Evolutionary conservation across 805 yeast species (phyloP), one percentile per base, ranked within the genome.

Genomic region (Suhomyces sp.): DNA sequence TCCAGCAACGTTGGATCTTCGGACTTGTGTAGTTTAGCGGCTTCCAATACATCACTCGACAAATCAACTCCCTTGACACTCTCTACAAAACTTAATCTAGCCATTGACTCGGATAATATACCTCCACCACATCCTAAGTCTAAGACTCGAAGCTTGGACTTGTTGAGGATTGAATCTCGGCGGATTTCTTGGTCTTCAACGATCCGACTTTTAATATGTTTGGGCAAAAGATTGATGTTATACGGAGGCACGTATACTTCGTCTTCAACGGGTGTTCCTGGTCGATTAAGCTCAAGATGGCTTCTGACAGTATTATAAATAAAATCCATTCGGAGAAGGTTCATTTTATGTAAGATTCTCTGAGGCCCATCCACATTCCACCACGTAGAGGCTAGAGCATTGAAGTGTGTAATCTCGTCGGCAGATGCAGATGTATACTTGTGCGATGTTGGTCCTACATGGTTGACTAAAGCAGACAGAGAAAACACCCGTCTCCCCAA

Each of bases 41-140:
- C 94, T 49, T 79, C 79, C 15, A 94, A 63, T 6, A 92, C 97
- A 43, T 90, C 96, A 0, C 80, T 77, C 0, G 97, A 87, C 61
- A 93, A 76, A 68, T 94, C 99, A 43, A 93, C 81, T 2, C 96
- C 99, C 46, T 73, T 77, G 4, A 94, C 97, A 1, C 72, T 64
- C 9, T 75, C 64, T 3, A 89, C 82, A 53, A 80, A 79, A 4
- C 80, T 79, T 59, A 88, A 70, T 57, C 99, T 75, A 0, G 96
- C 97, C 63, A 94, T 68, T 0, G 93, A 85, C 65, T 94, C 99
- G 4, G 92, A 75, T 17, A 94, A 72, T 22, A 94, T 85, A 0
- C 99, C 99, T n/a, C 99, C 99, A 17, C 99, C 99, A 67, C 99
- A 94, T 1, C 99, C 99, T 49, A 94, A 84, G 64, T 94, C 99